phyloP scores from a whole-genome alignment of 2,329 filamentous ascomycete genomes.

The Botrytis medusae region DNA sequence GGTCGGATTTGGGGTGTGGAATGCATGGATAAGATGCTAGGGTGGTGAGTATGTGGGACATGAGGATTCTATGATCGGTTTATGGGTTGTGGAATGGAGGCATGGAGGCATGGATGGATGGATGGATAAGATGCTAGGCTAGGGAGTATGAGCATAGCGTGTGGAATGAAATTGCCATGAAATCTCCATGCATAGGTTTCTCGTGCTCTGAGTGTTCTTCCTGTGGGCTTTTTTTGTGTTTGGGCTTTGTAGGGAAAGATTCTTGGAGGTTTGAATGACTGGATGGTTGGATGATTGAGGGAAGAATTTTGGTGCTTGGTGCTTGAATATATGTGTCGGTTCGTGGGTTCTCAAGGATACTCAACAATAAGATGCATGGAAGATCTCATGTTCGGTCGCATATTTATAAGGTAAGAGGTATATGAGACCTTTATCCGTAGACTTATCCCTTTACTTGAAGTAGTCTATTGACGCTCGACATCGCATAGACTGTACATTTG shows the following conservation, averaged over 20 bases:
- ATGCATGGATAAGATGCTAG: neutral
- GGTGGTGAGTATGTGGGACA: neutral
- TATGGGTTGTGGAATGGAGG: no score
- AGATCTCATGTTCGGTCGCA: neutral
- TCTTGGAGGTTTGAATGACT: neutral
- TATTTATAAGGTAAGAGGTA: neutral
- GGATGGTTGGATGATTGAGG: neutral
- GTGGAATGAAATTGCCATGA: neutral
- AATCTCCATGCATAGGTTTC: neutral
- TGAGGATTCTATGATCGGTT: no score
- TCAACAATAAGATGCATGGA: neutral
- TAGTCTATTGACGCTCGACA: neutral
- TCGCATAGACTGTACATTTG: neutral
- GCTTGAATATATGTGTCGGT: neutral
- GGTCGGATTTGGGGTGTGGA: neutral
- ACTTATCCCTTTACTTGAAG: neutral
- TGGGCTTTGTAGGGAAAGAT: neutral
- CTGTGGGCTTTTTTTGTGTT: neutral
- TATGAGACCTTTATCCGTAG: neutral
- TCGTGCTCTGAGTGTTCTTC: neutral
- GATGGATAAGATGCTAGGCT: neutral
- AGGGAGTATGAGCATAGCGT: neutral
- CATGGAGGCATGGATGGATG: no score
- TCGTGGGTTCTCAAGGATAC: neutral
- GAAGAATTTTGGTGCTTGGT: neutral